phyloP scores from a whole-genome alignment of 192 early-diverging fungal genomes.

The Coemansia asiatica region DNA sequence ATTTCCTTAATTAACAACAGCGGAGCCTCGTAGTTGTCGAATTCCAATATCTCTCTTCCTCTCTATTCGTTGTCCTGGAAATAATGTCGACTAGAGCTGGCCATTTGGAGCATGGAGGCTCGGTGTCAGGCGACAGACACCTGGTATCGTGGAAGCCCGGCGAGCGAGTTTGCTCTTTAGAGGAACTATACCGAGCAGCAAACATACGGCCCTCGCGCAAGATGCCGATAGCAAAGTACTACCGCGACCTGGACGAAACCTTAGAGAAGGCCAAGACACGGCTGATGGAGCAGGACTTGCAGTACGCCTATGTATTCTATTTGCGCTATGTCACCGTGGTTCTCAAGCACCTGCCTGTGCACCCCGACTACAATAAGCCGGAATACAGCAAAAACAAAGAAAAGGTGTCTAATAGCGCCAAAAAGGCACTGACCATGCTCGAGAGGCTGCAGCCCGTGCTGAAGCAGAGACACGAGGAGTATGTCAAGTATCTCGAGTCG shows the following conservation, averaged over 20 bases:
- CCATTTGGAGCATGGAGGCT: background rate
- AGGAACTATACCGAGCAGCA: conserved; percentile 42
- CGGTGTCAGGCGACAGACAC: background rate
- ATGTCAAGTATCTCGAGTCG: conserved; percentile 41
- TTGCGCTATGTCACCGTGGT: conserved; percentile 67
- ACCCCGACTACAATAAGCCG: conserved; percentile 57
- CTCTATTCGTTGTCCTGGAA: too few relatives aligned
- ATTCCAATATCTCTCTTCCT: too few relatives aligned
- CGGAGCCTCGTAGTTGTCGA: too few relatives aligned
- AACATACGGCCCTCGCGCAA: conserved; percentile 37
- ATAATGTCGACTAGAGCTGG: background rate
- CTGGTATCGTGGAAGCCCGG: conserved; percentile 36
- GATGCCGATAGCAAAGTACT: conserved; percentile 41
- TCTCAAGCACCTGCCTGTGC: conserved; percentile 60
- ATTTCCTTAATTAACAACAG: too few relatives aligned
- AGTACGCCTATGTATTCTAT: conserved; percentile 70
- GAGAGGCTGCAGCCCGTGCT: conserved; percentile 61
- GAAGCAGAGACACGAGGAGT: conserved; percentile 57
- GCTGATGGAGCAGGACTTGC: conserved; percentile 64
- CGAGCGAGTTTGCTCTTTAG: conserved; percentile 46
- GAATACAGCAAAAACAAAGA: conserved; percentile 49
- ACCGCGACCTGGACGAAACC: conserved; percentile 44
- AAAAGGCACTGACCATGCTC: conserved; percentile 57
- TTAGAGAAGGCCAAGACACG: conserved; percentile 55
- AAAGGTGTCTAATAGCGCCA: conserved; percentile 47